Conservation (phyloP, 306 rosid genomes). For the Aeschynomene evenia region DNA sequence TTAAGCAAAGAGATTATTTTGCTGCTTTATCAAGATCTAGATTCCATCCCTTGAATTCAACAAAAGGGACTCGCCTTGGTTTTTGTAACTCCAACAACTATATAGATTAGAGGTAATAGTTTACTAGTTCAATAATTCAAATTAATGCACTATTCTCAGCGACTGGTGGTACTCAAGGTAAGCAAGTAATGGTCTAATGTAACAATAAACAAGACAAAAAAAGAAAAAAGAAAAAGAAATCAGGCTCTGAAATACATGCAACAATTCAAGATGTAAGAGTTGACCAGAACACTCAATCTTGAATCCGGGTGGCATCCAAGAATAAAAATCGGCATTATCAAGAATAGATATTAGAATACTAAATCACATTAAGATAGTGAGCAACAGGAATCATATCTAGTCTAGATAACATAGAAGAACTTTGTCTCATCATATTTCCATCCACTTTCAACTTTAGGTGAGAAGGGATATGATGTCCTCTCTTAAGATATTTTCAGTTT, state of each 20-base stretch:
- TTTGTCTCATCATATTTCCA: not conserved
- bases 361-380: not conserved
- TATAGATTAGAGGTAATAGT: not conserved
- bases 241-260: not conserved
- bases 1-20: not conserved
- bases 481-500: not conserved
- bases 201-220: not conserved
- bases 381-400: not conserved
- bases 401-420: not conserved
- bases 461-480: not conserved
- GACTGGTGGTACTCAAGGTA: not conserved
- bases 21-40: not conserved
- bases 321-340: not conserved
- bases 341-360: not conserved
- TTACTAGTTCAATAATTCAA: not conserved
- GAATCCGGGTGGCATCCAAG: not conserved
- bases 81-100: not conserved
- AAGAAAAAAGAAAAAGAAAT: not conserved
- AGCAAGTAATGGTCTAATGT: not conserved
- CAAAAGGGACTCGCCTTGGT: not conserved
- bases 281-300: not conserved
- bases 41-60: not conserved
- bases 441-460: not conserved
- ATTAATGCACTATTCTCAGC: not conserved
- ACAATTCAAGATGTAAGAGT: not conserved